A percentile compares a stretch with the other conserved stretches of the same genome.
Evolutionary conservation across 106 monocot species (phyloP).

Genomic region (Platanthera guangdongensis): DNA sequence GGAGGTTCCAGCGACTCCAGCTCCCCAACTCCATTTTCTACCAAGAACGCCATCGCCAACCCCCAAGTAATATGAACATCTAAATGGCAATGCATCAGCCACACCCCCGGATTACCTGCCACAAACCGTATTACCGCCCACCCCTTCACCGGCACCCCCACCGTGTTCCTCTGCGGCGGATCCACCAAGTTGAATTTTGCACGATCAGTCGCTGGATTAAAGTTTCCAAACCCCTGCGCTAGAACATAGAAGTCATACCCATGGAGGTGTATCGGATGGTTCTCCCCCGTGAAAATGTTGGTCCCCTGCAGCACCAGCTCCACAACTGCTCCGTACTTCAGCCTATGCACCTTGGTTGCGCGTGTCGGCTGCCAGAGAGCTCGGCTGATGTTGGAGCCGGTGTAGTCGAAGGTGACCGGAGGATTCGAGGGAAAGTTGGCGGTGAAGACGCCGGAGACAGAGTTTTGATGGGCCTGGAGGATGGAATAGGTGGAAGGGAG

Average conservation of each 20-base stretch:
- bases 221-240: conserved; percentile 59
- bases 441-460: conserved; percentile 35
- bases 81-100: conserved; percentile 66
- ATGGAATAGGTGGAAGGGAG: conserved; percentile 28
- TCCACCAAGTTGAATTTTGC: conserved; percentile 47
- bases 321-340: conserved; percentile 41
- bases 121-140: conserved; percentile 62
- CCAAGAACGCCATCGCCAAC: conserved; percentile 55
- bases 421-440: conserved; percentile 41
- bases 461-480: conserved; percentile 36
- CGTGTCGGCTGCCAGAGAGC: conserved; percentile 32
- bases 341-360: conserved; percentile 36
- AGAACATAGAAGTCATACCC: conserved; percentile 64
- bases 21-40: conserved; percentile 29
- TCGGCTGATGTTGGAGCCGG: conserved; percentile 30
- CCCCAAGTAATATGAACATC: conserved; percentile 68
- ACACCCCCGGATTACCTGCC: conserved; percentile 65
- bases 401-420: conserved; percentile 48
- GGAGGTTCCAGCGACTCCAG: no score
- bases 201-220: conserved; percentile 34
- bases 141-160: conserved; percentile 45
- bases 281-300: conserved; percentile 41
- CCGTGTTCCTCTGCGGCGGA: conserved; percentile 56
- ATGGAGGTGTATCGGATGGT: conserved; percentile 63
- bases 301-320: conserved; percentile 57